These are phyloP conservation scores for Cutaneotrichosporon mucoides DNA, from an alignment of 1,284 basidiomycete genomes.

Conservation along the genomic window DNA sequence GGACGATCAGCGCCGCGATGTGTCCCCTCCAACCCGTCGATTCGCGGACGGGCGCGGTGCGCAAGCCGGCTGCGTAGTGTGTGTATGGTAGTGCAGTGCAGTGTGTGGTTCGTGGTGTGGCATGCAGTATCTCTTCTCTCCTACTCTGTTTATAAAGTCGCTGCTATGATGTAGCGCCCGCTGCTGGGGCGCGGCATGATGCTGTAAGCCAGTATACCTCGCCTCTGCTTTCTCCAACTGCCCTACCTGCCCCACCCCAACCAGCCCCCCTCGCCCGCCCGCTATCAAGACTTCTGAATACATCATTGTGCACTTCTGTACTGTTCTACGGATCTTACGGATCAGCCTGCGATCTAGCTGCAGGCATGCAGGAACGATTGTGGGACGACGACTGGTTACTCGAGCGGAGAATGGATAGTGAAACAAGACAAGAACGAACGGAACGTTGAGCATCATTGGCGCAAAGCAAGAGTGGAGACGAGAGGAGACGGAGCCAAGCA, in stretches of 20 bases:
- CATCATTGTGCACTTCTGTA: background rate
- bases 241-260: background rate
- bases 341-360: background rate
- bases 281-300: constrained; percentile 2
- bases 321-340: background rate
- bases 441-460: background rate
- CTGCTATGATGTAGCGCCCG: no score
- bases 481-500: background rate
- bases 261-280: background rate
- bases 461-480: no score
- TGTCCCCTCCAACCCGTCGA: constrained; percentile 59
- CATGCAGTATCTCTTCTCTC: no score
- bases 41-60: constrained; percentile 4
- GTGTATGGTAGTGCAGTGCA: no score
- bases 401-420: background rate
- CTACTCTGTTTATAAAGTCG: no score
- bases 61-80: background rate
- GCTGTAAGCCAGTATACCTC: no score
- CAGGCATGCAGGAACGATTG: background rate
- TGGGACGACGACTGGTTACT: background rate
- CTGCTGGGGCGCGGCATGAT: no score
- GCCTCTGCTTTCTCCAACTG: no score
- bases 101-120: no score
- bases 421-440: background rate
- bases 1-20: constrained; percentile 83